Percentiles rank a stretch among this genome's conserved stretches.
These are phyloP conservation scores for Boletus vinaceobasis DNA, from an alignment of 768 basidiomycete genomes.

Conservation along the genomic window DNA sequence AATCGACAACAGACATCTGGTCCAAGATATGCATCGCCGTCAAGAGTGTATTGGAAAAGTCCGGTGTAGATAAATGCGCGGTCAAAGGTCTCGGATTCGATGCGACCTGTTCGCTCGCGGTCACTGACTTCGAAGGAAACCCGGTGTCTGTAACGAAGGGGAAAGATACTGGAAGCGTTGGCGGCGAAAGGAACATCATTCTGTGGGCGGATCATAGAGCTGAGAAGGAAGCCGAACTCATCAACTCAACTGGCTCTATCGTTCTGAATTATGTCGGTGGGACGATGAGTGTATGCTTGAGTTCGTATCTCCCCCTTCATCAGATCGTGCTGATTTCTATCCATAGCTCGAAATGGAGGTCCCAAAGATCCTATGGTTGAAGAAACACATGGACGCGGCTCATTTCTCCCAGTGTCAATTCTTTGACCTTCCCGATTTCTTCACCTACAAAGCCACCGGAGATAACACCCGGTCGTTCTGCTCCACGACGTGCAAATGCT, in stretches of 20 bases:
- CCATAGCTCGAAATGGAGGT: conserved; percentile 94
- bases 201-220: conserved; percentile 98
- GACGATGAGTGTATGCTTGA: conserved; percentile 76
- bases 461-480: conserved; percentile 76
- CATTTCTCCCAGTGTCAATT: conserved; percentile 76
- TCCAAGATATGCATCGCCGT: conserved; percentile 57
- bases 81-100: conserved; percentile 93
- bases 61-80: conserved; percentile 50
- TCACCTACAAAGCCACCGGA: conserved; percentile 88
- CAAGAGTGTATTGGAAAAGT: conserved; percentile 56
- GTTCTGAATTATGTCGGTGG: conserved; percentile 96
- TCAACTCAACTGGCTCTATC: conserved; percentile 79
- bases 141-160: conserved; percentile 77
- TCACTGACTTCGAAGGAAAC: conserved; percentile 67
- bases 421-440: conserved; percentile 91
- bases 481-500: conserved; percentile 95
- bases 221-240: conserved; percentile 83
- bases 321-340: conserved; percentile 4
- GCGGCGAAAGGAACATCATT: conserved; percentile 80
- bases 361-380: conserved; percentile 96
- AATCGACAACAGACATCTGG: conserved; percentile 92
- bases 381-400: conserved; percentile 73
- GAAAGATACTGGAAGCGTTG: conserved; percentile 49
- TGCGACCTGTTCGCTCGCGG: conserved; percentile 94
- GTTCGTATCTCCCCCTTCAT: background rate